Conservation (phyloP, 257 asterid species). For the Rauvolfia tetraphylla region DNA sequence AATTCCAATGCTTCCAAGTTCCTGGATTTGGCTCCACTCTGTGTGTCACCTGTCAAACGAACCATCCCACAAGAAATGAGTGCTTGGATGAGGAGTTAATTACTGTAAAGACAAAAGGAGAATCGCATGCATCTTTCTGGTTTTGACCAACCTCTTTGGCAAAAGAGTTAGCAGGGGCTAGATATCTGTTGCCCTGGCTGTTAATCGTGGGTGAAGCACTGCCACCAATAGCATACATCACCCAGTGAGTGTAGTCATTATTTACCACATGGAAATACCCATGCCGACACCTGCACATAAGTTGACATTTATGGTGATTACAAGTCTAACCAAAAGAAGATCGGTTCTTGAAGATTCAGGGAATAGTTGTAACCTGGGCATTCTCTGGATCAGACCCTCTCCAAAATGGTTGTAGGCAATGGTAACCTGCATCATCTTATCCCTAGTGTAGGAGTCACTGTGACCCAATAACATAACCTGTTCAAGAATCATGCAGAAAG, state of each 20-base stretch:
- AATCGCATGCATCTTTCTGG: not conserved
- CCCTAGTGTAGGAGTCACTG: slow-evolving; percentile 39
- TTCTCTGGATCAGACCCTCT: slow-evolving; percentile 50
- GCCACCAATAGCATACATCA: slow-evolving; percentile 96
- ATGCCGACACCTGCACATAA: slow-evolving; percentile 74
- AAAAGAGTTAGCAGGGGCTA: slow-evolving; percentile 68
- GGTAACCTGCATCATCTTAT: slow-evolving; percentile 54
- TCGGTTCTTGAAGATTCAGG: not conserved
- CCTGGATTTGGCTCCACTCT: slow-evolving; percentile 37
- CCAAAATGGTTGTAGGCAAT: slow-evolving; percentile 60
- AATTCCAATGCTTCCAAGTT: slow-evolving; percentile 78
- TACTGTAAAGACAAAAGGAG: not conserved
- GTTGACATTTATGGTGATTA: not conserved
- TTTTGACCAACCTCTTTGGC: slow-evolving; percentile 65
- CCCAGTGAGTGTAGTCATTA: slow-evolving; percentile 92
- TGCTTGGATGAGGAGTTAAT: not conserved
- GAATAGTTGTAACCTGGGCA: slow-evolving; percentile 40
- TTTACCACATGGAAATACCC: slow-evolving; percentile 91
- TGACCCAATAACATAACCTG: slow-evolving; percentile 61
- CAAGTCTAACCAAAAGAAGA: not conserved
- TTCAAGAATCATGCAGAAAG: slow-evolving; percentile 4
- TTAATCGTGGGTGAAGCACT: slow-evolving; percentile 94
- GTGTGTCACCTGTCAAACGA: slow-evolving; percentile 65
- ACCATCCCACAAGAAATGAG: not conserved
- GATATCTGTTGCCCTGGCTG: slow-evolving; percentile 89